Percentiles rank a stretch among this genome's conserved stretches.
Evolutionary conservation across 2,329 filamentous ascomycete species (phyloP).

Genomic region (Pseudogymnoascus sp.): DNA sequence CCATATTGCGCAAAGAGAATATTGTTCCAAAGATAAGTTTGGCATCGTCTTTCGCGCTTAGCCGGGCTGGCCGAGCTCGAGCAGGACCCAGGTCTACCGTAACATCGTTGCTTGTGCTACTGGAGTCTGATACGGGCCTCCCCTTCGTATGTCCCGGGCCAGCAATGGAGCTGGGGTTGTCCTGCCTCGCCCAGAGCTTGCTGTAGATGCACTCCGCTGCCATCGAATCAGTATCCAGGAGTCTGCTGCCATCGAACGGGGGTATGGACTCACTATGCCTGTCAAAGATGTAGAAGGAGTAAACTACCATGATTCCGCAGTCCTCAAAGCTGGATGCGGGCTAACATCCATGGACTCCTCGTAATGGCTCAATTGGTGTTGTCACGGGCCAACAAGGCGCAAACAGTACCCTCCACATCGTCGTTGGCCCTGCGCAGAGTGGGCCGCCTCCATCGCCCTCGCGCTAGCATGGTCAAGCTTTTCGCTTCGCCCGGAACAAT

Average conservation of each 20-base stretch:
- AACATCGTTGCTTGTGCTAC: slow-evolving; percentile 34
- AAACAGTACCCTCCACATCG: slow-evolving; percentile 7
- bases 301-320: slow-evolving; percentile 69
- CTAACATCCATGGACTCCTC: slow-evolving; percentile 6
- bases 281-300: slow-evolving; percentile 98
- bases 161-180: slow-evolving; percentile 34
- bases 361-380: slow-evolving; percentile 6
- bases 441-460: not conserved
- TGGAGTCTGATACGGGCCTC: slow-evolving; percentile 40
- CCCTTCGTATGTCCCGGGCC: slow-evolving; percentile 34
- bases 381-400: slow-evolving; percentile 5
- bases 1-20: slow-evolving; percentile 95
- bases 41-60: slow-evolving; percentile 65
- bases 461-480: slow-evolving; percentile 5
- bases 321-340: slow-evolving; percentile 2
- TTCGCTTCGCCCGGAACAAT: slow-evolving; percentile 5
- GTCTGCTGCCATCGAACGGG: slow-evolving; percentile 4
- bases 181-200: slow-evolving; percentile 58
- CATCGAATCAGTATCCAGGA: slow-evolving; percentile 14
- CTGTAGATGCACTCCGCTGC: slow-evolving; percentile 96
- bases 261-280: slow-evolving; percentile 64
- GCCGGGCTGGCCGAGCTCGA: slow-evolving; percentile 24
- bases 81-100: slow-evolving; percentile 25
- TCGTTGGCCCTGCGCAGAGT: not conserved
- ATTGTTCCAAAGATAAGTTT: slow-evolving; percentile 97